A percentile compares a stretch with the other conserved stretches of the same genome.
phyloP scores from a whole-genome alignment of 306 rosid species.

The Carpinus viminea region DNA sequence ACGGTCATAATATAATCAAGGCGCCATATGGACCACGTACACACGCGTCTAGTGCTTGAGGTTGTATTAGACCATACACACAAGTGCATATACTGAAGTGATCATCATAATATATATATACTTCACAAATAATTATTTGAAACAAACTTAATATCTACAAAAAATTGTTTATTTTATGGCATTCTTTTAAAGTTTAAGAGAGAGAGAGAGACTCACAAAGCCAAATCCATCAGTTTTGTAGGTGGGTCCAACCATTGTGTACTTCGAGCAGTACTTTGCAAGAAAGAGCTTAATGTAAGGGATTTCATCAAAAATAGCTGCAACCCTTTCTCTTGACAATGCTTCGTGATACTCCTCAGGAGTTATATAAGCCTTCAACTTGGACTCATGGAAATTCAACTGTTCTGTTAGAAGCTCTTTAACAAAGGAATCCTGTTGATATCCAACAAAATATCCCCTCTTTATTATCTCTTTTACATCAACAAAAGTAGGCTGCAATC shows the following conservation, averaged over 20 bases:
- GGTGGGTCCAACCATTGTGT: constrained; percentile 44
- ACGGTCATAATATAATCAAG: too few species aligned
- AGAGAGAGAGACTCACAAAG: constrained; percentile 34
- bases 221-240: constrained; percentile 51
- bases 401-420: constrained; percentile 20
- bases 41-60: too few species aligned
- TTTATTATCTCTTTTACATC: constrained; percentile 34
- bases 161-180: too few species aligned
- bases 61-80: too few species aligned
- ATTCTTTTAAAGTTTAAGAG: too few species aligned
- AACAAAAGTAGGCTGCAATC: constrained; percentile 21
- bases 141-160: too few species aligned
- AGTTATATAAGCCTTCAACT: constrained; percentile 16
- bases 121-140: too few species aligned
- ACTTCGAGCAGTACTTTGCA: constrained; percentile 31
- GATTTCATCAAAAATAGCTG: constrained; percentile 46
- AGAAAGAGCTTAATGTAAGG: constrained; percentile 40
- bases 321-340: constrained; percentile 44
- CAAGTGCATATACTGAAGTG: too few species aligned
- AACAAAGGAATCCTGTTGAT: constrained; percentile 23
- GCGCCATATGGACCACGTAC: too few species aligned
- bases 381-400: constrained; percentile 25
- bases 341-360: constrained; percentile 34
- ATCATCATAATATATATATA: too few species aligned
- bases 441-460: constrained; percentile 34